Evolutionary conservation across 768 basidiomycete species (phyloP), one percentile per base, ranked within the genome.

Genomic region (Termitomyces sp.): DNA sequence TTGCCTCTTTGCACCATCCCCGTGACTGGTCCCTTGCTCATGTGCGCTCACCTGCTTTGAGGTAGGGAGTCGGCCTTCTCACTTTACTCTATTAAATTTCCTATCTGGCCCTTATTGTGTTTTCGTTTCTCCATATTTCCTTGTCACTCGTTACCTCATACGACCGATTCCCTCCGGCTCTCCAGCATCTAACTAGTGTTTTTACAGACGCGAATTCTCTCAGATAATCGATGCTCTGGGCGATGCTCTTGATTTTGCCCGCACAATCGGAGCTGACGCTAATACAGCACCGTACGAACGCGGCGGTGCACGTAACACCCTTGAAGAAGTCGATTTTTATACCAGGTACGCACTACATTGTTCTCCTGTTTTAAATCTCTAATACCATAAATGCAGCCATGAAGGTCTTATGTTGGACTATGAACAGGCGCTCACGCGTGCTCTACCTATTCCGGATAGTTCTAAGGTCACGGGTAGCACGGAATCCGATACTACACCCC

Each of bases 331-430:
- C 0, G 95, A 98, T 68, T 87, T 98, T 63, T 98, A 93, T 75
- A 95, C 93, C 3, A 94, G 91, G 93, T 86, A 58, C 33, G 78
- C 30, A 20, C 4, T 9, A 2, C 14, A 22, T 26, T 27, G 43
- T 43, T 40, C 48, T 32, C 48, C 24, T 30, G 24, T 57, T 40
- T 5, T 22, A 36, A 30, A 34, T 43, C 20, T 22, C 26, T 24
- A 13, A 53, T 30, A 26, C 7, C 40, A 42, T 39, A 4, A 36
- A 36, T 10, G 3, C 49, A 93, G 91, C 69, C 95, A 97, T 67
- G 95, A 97, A 74, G 96, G 95, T 22, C 77, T 96, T 50, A 87
- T 95, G 84, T 83, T 99, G 16, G 84, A 88, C 60, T 98, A 93
- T 68, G 97, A 99, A 72, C 83, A 94, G 69, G 91, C 94, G 2